Percentiles rank a stretch among this genome's conserved stretches.
Evolutionary conservation across 2,329 filamentous ascomycete species (phyloP).

Genomic region (Colletotrichum navitas): DNA sequence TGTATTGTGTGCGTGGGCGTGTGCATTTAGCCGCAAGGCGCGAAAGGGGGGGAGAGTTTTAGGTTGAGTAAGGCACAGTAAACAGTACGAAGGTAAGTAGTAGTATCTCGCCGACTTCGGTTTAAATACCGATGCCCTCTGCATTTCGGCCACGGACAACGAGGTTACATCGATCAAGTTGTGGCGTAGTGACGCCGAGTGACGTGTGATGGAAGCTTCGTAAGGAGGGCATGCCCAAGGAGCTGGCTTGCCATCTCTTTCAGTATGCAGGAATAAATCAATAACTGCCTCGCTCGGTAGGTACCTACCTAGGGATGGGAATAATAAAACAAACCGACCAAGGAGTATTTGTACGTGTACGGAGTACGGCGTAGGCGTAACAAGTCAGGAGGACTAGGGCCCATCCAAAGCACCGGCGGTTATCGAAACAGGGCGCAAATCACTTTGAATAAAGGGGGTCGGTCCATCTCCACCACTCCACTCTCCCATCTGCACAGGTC

Average conservation of each 20-base stretch:
- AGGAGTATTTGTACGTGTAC: neutral
- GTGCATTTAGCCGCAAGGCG: neutral
- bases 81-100: neutral
- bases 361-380: too few species aligned
- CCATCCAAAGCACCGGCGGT: slow-evolving; percentile 32
- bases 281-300: neutral
- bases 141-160: neutral
- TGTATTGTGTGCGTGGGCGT: neutral
- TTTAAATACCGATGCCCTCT: neutral
- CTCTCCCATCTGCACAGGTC: slow-evolving; percentile 36
- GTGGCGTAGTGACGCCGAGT: neutral
- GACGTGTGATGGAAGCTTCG: neutral
- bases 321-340: slow-evolving; percentile 3
- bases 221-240: neutral
- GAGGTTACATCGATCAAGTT: neutral
- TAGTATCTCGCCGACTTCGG: neutral
- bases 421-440: slow-evolving; percentile 37
- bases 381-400: slow-evolving; percentile 34
- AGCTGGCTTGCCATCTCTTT: neutral
- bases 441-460: slow-evolving; percentile 37
- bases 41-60: neutral
- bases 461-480: slow-evolving; percentile 39
- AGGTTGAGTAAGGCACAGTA: neutral
- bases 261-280: neutral
- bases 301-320: too few species aligned